These are phyloP conservation scores for Aureoboletus auriporus DNA, from an alignment of 768 basidiomycete genomes.

Conservation along the genomic window DNA sequence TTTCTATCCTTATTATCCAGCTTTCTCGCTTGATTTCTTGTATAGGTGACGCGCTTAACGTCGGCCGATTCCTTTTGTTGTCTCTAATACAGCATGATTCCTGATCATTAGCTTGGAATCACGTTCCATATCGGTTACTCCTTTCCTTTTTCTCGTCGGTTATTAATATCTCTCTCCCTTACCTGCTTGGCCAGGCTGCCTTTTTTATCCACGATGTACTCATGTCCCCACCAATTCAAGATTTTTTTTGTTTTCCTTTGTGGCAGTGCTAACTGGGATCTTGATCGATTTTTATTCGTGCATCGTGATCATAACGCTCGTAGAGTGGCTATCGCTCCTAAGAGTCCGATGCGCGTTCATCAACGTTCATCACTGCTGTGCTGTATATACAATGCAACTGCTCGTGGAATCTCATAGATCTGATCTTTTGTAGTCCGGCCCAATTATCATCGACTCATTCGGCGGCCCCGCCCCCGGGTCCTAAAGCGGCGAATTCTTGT, in stretches of 20 bases:
- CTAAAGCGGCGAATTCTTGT: too few relatives aligned
- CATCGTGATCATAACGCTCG: too few relatives aligned
- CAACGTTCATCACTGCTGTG: too few relatives aligned
- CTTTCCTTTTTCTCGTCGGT: slow-evolving; percentile 1
- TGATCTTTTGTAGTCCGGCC: too few relatives aligned
- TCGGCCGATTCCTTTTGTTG: slow-evolving; percentile 1
- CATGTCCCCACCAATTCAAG: slow-evolving; percentile 13
- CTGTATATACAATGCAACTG: too few relatives aligned
- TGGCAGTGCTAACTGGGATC: neutral
- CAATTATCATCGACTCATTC: too few relatives aligned
- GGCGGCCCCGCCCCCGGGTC: too few relatives aligned
- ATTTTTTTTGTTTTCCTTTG: neutral
- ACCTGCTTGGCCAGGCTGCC: slow-evolving; percentile 23
- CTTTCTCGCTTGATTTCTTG: slow-evolving; percentile 18
- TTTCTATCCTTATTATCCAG: slow-evolving; percentile 29
- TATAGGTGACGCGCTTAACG: slow-evolving; percentile 8
- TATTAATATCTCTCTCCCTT: neutral
- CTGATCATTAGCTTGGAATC: slow-evolving; percentile 2
- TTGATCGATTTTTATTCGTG: too few relatives aligned
- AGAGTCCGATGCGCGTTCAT: too few relatives aligned
- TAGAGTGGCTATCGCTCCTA: too few relatives aligned
- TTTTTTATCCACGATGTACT: slow-evolving; percentile 14
- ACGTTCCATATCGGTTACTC: slow-evolving; percentile 7
- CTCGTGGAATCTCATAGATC: too few relatives aligned
- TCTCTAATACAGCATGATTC: slow-evolving; percentile 4